Evolutionary conservation across 305 asterid species (phyloP).

Genomic region (Striga hermonthica): DNA sequence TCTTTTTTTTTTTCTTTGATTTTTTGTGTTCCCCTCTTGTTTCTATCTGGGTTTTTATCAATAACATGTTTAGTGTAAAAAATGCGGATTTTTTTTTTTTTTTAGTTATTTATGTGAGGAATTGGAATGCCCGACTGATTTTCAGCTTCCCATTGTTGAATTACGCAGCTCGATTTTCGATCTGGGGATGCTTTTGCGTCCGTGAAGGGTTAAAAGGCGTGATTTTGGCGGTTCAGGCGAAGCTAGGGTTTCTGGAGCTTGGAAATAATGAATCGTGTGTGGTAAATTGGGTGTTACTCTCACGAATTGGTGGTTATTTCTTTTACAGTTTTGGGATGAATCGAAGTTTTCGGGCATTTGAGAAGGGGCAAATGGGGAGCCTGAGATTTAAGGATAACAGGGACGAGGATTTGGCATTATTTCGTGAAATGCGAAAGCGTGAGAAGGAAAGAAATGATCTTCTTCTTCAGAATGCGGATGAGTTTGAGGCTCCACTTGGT

Average conservation of each 20-base stretch:
- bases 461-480: conserved; percentile 64
- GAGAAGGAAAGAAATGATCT: conserved; percentile 82
- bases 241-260: conserved; percentile 43
- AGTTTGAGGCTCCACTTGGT: conserved; percentile 83
- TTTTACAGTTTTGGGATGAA: conserved; percentile 50
- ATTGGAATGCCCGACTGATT: conserved; percentile 37
- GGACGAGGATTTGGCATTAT: conserved; percentile 89
- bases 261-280: conserved; percentile 22
- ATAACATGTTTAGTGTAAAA: neutral
- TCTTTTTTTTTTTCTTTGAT: too few relatives aligned
- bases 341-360: conserved; percentile 89
- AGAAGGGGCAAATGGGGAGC: conserved; percentile 61
- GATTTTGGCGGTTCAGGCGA: conserved; percentile 26
- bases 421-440: conserved; percentile 84
- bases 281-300: conserved; percentile 34
- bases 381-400: conserved; percentile 67
- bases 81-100: conserved; percentile 8
- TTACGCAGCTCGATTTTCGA: conserved; percentile 40
- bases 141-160: conserved; percentile 40
- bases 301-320: conserved; percentile 4
- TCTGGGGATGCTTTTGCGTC: conserved; percentile 38
- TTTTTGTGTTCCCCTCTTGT: too few relatives aligned
- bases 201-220: conserved; percentile 19
- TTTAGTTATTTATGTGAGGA: conserved; percentile 13
- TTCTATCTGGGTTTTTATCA: too few relatives aligned